Percentiles rank a stretch among this genome's conserved stretches.
phyloP scores from a whole-genome alignment of 805 yeast species.

The Sungouiella blattae region DNA sequence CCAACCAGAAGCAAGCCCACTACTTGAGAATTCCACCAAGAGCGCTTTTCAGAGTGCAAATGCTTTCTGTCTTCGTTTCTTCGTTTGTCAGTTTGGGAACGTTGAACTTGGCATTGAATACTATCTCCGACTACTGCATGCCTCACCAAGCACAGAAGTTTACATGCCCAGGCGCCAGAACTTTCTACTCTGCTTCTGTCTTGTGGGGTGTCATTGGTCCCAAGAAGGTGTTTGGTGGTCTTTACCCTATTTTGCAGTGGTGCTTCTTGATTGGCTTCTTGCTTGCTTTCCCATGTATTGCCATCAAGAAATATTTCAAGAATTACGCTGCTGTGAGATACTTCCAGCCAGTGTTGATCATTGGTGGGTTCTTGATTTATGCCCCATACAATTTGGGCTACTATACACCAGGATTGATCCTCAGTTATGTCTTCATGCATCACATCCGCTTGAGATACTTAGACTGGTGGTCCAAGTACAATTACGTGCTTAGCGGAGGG shows the following conservation, averaged over 20 bases:
- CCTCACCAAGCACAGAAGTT: constrained; percentile 41
- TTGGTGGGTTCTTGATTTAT: constrained; percentile 28
- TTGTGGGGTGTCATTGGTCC: constrained; percentile 66
- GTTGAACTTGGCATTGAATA: constrained; percentile 26
- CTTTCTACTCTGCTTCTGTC: constrained; percentile 52
- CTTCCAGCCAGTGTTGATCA: constrained; percentile 33
- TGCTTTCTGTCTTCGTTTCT: constrained; percentile 18
- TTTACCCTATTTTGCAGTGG: constrained; percentile 31
- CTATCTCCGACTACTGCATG: constrained; percentile 35
- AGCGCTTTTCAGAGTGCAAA: constrained; percentile 45
- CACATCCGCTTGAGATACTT: constrained; percentile 24
- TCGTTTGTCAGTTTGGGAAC: constrained; percentile 22
- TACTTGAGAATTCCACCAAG: constrained; percentile 64
- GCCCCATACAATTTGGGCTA: constrained; percentile 34
- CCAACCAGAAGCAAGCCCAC: constrained; percentile 61
- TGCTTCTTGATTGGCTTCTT: constrained; percentile 34
- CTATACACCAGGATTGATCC: constrained; percentile 26
- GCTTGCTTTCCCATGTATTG: constrained; percentile 20
- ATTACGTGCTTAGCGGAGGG: constrained; percentile 28
- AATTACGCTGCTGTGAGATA: constrained; percentile 18
- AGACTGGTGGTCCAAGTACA: constrained; percentile 36
- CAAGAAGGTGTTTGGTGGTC: constrained; percentile 27
- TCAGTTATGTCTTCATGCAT: constrained; percentile 24
- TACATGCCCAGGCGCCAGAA: constrained; percentile 25
- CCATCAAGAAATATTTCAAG: constrained; percentile 19